phyloP scores from a whole-genome alignment of 2,329 filamentous ascomycete genomes.

The Colletotrichum plurivorum region DNA sequence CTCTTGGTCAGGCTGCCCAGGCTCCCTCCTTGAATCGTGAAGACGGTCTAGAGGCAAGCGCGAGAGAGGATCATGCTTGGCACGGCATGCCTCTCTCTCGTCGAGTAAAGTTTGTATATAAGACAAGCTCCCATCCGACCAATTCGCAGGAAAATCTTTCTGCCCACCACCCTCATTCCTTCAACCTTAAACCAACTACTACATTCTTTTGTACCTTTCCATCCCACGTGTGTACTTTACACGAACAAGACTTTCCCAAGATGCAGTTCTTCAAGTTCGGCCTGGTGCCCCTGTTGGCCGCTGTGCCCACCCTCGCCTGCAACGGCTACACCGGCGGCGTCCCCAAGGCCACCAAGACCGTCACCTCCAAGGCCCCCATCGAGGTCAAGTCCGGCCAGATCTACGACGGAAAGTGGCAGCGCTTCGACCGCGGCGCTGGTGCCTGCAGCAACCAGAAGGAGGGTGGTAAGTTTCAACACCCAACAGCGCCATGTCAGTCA shows the following conservation, averaged over 20 bases:
- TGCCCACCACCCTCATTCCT: constrained; percentile 18
- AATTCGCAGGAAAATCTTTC: background rate
- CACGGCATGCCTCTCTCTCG: background rate
- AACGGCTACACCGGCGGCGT: constrained; percentile 49
- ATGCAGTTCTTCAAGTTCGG: constrained; percentile 39
- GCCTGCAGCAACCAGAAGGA: constrained; percentile 59
- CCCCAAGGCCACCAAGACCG: constrained; percentile 46
- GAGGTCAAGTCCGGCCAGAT: constrained; percentile 48
- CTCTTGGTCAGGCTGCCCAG: constrained; percentile 3
- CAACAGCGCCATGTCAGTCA: rapidly evolving
- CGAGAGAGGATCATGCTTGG: background rate
- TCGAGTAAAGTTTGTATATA: constrained; percentile 24
- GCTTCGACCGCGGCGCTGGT: constrained; percentile 55
- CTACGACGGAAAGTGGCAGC: constrained; percentile 53
- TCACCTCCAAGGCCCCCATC: constrained; percentile 44
- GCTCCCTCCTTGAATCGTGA: constrained; percentile 6
- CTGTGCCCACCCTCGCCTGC: constrained; percentile 49
- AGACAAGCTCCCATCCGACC: constrained; percentile 7
- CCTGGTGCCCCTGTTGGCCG: constrained; percentile 44
- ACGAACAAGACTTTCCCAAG: background rate
- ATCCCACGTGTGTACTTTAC: background rate
- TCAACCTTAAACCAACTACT: constrained; percentile 28
- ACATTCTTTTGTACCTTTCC: constrained; percentile 21
- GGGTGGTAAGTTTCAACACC: constrained; percentile 47
- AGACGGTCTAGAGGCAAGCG: background rate